Conservation (phyloP, 208 protist genomes). For the Porcisia hertigi region DNA sequence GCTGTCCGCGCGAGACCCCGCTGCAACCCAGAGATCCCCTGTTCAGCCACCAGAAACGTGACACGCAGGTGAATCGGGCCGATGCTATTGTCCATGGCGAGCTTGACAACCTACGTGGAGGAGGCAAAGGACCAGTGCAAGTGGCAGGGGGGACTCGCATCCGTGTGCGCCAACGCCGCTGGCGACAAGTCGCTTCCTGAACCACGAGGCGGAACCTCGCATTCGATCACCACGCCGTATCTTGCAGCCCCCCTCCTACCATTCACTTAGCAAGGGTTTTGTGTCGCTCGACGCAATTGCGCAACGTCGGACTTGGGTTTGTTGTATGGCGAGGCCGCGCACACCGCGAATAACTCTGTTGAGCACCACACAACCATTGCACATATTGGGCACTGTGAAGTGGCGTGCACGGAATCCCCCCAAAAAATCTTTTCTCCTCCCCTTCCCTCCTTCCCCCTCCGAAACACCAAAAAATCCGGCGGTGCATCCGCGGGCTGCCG, state of each 20-base stretch:
- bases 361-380: conserved; percentile 11
- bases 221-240: background rate
- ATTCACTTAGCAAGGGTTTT: conserved; percentile 5
- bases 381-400: conserved; percentile 15
- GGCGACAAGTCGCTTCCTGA: background rate
- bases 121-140: background rate
- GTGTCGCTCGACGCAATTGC: background rate
- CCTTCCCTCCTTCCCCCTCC: too few species aligned
- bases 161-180: background rate
- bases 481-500: background rate
- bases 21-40: background rate
- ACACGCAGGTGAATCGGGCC: background rate
- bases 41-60: background rate
- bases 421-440: too few species aligned
- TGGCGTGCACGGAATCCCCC: background rate
- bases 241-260: conserved; percentile 9
- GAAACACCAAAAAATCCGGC: too few species aligned
- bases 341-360: background rate
- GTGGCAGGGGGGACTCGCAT: background rate
- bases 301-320: conserved; percentile 2
- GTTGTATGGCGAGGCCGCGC: conserved; percentile 8
- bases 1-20: too few species aligned
- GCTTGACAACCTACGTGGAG: background rate
- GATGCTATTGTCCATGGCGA: conserved; percentile 4
- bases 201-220: background rate